These are phyloP conservation scores for Medicago lupulina DNA, from an alignment of 306 rosid species.

Conservation along the genomic window DNA sequence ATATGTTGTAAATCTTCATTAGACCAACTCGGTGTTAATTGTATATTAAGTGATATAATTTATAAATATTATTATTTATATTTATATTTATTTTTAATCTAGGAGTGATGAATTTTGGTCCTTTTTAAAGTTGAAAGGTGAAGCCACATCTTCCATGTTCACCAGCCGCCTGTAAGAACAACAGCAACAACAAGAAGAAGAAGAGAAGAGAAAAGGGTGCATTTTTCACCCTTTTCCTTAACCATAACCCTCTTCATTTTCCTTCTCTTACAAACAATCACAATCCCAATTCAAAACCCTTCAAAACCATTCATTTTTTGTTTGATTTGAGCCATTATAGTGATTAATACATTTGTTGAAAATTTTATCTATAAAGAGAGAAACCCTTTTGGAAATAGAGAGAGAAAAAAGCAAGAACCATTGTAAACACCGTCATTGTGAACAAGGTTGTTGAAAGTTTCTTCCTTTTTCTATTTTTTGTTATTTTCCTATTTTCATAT, in stretches of 20 bases:
- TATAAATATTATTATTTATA: neutral
- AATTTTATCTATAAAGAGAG: constrained; percentile 36
- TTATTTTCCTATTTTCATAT: constrained; percentile 5
- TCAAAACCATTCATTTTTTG: constrained; percentile 7
- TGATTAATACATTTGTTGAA: constrained; percentile 33
- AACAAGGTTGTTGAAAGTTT: constrained; percentile 62
- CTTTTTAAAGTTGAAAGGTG: constrained; percentile 54
- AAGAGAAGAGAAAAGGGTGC: constrained; percentile 18
- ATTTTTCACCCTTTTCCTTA: constrained; percentile 36
- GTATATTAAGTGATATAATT: neutral
- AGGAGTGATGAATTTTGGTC: constrained; percentile 51
- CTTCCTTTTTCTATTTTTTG: constrained; percentile 41
- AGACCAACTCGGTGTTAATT: too few species aligned
- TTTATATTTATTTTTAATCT: neutral
- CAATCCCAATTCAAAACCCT: constrained; percentile 16
- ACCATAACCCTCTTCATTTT: constrained; percentile 38
- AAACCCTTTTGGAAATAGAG: constrained; percentile 42
- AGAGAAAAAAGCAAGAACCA: constrained; percentile 37
- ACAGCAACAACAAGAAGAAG: constrained; percentile 14
- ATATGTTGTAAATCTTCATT: too few species aligned
- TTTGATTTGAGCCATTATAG: constrained; percentile 15
- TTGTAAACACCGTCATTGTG: constrained; percentile 75
- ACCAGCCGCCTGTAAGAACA: constrained; percentile 64
- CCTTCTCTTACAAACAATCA: neutral
- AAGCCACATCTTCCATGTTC: constrained; percentile 44